Evolutionary conservation across 228 moss, liverwort and hornwort genomes (phyloP).

Genomic region (Sphagnum fallax): DNA sequence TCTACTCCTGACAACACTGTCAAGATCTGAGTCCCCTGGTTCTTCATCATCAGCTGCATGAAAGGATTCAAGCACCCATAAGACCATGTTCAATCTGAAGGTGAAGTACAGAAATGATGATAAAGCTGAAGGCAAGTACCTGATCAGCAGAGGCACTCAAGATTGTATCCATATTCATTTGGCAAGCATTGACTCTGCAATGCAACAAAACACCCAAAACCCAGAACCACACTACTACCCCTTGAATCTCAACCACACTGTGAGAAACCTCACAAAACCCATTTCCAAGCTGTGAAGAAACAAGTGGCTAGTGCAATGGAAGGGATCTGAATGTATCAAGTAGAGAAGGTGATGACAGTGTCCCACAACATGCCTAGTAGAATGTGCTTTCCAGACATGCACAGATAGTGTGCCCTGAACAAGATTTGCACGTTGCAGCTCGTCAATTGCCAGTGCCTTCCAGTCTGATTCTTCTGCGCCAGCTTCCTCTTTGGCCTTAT

Average conservation of each 20-base stretch:
- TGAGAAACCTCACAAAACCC: too few species aligned
- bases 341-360: not conserved
- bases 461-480: slow-evolving; percentile 13
- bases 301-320: not conserved
- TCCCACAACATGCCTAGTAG: slow-evolving; percentile 39
- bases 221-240: too few species aligned
- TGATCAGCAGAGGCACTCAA: slow-evolving; percentile 83
- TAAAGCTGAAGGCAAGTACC: slow-evolving; percentile 17
- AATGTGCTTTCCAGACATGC: slow-evolving; percentile 65
- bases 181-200: slow-evolving; percentile 79
- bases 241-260: too few species aligned
- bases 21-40: too few species aligned
- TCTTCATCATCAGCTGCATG: too few species aligned
- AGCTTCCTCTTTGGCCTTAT: slow-evolving; percentile 12
- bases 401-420: slow-evolving; percentile 34
- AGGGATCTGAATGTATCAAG: not conserved
- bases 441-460: slow-evolving; percentile 33
- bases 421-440: slow-evolving; percentile 46
- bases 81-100: too few species aligned
- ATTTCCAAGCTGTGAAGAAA: not conserved
- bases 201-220: slow-evolving; percentile 9
- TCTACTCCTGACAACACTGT: too few species aligned
- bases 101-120: too few species aligned
- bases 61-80: too few species aligned
- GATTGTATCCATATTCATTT: slow-evolving; percentile 70